Conservation (phyloP, 2,329 filamentous ascomycete genomes). For the Sporothrix schenckii region DNA sequence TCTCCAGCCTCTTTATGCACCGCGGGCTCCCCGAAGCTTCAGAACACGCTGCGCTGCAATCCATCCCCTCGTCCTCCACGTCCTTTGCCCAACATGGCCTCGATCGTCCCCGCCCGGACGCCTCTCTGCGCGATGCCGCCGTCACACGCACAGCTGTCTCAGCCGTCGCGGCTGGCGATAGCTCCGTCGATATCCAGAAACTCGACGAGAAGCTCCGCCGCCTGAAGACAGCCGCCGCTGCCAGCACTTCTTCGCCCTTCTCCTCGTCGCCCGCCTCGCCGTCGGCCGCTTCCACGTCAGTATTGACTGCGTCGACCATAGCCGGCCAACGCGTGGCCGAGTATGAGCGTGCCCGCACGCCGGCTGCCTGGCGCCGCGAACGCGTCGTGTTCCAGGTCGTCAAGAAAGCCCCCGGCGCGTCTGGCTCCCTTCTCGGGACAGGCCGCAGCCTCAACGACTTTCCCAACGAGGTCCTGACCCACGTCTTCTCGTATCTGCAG, state of each 20-base stretch:
- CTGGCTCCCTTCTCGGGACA: conserved; percentile 27
- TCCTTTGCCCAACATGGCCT: conserved; percentile 61
- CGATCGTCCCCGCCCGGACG: conserved; percentile 49
- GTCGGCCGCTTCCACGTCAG: background rate
- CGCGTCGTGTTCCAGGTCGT: conserved; percentile 60
- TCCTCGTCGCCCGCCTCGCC: background rate
- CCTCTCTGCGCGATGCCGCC: conserved; percentile 37
- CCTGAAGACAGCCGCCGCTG: conserved; percentile 49
- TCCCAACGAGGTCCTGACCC: conserved; percentile 91
- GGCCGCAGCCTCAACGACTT: conserved; percentile 60
- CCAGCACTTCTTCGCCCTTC: background rate
- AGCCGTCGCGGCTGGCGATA: conserved; percentile 36
- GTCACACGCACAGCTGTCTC: background rate
- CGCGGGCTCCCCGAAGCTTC: conserved; percentile 56
- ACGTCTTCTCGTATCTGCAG: conserved; percentile 86
- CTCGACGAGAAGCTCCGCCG: conserved; percentile 57
- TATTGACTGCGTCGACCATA: conserved; percentile 36
- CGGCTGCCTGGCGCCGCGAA: conserved; percentile 48
- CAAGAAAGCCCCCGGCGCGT: conserved; percentile 27
- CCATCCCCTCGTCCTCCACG: conserved; percentile 41
- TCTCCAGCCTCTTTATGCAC: conserved; percentile 62
- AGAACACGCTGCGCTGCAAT: conserved; percentile 48
- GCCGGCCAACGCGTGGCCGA: conserved; percentile 61
- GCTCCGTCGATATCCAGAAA: conserved; percentile 45
- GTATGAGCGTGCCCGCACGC: conserved; percentile 62